Evolutionary conservation across 2,329 filamentous ascomycete species (phyloP), one percentile per base, ranked within the genome.

Genomic region (Aspergillus texensis): DNA sequence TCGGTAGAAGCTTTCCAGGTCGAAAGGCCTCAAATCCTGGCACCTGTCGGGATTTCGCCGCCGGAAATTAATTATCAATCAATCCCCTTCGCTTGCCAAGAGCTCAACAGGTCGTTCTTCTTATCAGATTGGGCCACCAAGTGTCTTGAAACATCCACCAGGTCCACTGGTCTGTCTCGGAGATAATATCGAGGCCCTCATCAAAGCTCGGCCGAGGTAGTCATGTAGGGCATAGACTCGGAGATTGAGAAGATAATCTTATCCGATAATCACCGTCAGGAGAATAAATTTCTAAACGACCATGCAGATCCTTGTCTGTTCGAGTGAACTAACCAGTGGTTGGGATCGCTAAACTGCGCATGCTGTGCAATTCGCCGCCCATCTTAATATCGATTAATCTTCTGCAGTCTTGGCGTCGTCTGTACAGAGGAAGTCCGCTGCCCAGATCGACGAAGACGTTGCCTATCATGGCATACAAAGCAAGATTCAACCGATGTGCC

Each of bases 331-430:
- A 53, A 16, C 24, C 21, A 28, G 24, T 14, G 45, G 45, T 19
- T 48, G 21, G 19, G 24, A n/a, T n/a, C n/a, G 45, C 45, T 28
- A 28, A 24, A 28, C 19, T n/a, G 16, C 32, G 12, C 26, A 21
- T 11, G 19, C 19, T 21, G 28, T 9, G 16, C 34, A 53, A 2
- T 19, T 36, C 14, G 16, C 9, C 21, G 50, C 28, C n/a, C 11
- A 36, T 54, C 50, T 10, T 32, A 54, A 54, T 54, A n/a, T 54
- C 50, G 30, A 54, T 36, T 54, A 36, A 54, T 54, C 24, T 8
- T 11, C 28, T 8, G 26, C n/a, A 24, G 50, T 24, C 50, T 54
- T 54, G 50, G 50, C 50, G 30, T 24, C 16, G 19, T 50, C 26
- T 19, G 10, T 8, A n/a, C 12, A 34, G 21, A 30, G 9, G 11